phyloP scores from a whole-genome alignment of 805 yeast species.

The Blastobotrys terrestris region DNA sequence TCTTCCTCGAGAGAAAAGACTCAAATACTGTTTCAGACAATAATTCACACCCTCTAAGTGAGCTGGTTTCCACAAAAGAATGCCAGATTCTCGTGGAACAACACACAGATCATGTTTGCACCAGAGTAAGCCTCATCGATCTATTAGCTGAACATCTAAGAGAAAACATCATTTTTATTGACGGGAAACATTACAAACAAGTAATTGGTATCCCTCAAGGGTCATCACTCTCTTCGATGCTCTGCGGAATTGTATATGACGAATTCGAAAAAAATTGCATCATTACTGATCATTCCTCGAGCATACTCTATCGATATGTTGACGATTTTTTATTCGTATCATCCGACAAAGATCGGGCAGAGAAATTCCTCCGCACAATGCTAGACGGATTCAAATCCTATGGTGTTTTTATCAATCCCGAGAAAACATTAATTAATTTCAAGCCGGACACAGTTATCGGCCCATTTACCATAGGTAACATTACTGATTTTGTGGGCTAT shows the following conservation, averaged over 20 bases:
- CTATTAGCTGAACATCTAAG: slow-evolving; percentile 46
- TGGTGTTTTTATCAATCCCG: slow-evolving; percentile 36
- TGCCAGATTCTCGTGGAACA: neutral
- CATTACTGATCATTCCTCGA: slow-evolving; percentile 25
- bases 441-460: neutral
- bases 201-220: slow-evolving; percentile 81
- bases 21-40: neutral
- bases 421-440: slow-evolving; percentile 35
- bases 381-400: slow-evolving; percentile 38
- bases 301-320: slow-evolving; percentile 56
- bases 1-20: neutral
- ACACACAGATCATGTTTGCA: neutral
- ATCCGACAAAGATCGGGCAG: slow-evolving; percentile 32
- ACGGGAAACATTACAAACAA: slow-evolving; percentile 39
- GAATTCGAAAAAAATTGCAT: slow-evolving; percentile 39
- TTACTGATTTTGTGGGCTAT: slow-evolving; percentile 16
- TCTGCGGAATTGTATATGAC: slow-evolving; percentile 72
- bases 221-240: slow-evolving; percentile 61
- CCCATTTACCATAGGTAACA: neutral
- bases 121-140: neutral
- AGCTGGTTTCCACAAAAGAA: neutral
- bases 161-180: slow-evolving; percentile 38
- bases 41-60: neutral
- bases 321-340: slow-evolving; percentile 83
- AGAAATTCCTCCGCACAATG: slow-evolving; percentile 27